Conservation (phyloP, 371 early-diverging fungal genomes). For the Saksenaea vasiformis region DNA sequence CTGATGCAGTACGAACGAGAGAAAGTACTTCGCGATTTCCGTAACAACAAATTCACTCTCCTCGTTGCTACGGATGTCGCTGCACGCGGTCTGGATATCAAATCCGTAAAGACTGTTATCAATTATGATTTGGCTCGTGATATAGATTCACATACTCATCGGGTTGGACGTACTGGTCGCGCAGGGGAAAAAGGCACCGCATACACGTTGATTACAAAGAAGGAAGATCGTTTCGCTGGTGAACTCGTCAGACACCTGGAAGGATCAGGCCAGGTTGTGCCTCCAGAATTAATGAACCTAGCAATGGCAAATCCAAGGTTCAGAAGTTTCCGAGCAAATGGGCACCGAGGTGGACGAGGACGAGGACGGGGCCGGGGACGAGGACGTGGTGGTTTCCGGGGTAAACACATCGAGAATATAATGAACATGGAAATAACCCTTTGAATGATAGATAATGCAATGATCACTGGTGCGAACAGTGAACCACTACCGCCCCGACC, state of each 20-base stretch:
- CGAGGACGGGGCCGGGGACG: conserved; percentile 52
- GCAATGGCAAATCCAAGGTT: conserved; percentile 79
- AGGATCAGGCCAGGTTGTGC: conserved; percentile 62
- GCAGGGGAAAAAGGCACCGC: conserved; percentile 79
- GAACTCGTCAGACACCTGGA: conserved; percentile 78
- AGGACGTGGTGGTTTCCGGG: conserved; percentile 39
- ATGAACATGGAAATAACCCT: neutral
- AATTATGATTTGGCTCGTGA: conserved; percentile 78
- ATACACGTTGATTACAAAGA: conserved; percentile 68
- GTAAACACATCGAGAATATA: neutral
- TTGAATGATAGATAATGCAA: neutral
- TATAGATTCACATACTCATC: conserved; percentile 80
- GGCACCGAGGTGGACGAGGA: conserved; percentile 41
- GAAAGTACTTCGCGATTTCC: conserved; percentile 86
- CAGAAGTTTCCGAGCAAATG: conserved; percentile 41
- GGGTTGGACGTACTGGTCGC: conserved; percentile 72
- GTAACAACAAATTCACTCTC: conserved; percentile 66
- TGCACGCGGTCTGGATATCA: conserved; percentile 91
- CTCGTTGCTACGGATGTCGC: conserved; percentile 99
- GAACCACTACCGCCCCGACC: conserved; percentile 18
- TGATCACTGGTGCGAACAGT: conserved; percentile 22
- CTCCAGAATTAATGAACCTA: conserved; percentile 63
- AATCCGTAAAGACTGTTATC: conserved; percentile 68
- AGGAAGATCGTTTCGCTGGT: conserved; percentile 81
- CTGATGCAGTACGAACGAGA: conserved; percentile 96